Conservation (phyloP, 1,139 yeast species). For the Taphrina sp. region DNA sequence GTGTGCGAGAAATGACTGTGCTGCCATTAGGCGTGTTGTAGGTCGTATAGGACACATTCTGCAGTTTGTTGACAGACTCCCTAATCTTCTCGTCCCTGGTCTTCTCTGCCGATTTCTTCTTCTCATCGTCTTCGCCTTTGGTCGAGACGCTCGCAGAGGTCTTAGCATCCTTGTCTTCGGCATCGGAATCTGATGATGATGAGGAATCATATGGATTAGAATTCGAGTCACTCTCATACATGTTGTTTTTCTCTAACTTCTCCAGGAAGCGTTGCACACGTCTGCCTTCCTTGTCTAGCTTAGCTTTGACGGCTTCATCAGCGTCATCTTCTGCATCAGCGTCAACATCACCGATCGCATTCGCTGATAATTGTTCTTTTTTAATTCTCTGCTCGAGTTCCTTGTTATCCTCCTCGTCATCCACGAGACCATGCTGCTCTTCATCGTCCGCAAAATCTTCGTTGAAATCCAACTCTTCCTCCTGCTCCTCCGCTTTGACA, state of each 20-base stretch:
- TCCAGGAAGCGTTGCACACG: constrained; percentile 78
- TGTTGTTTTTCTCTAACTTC: constrained; percentile 82
- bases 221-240: constrained; percentile 87
- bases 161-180: constrained; percentile 28
- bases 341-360: constrained; percentile 63
- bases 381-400: constrained; percentile 85
- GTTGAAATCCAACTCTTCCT: constrained; percentile 89
- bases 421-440: constrained; percentile 97
- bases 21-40: constrained; percentile 27
- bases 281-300: constrained; percentile 88
- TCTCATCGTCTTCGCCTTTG: constrained; percentile 30
- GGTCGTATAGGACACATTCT: constrained; percentile 23
- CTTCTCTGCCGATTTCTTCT: constrained; percentile 25
- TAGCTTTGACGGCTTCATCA: constrained; percentile 63
- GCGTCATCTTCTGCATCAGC: constrained; percentile 55
- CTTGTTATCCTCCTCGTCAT: constrained; percentile 91
- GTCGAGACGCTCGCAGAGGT: constrained; percentile 20
- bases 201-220: constrained; percentile 48
- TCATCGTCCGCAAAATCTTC: constrained; percentile 99
- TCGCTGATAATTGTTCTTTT: constrained; percentile 84
- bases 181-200: constrained; percentile 29
- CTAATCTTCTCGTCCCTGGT: constrained; percentile 27
- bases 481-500: constrained; percentile 45
- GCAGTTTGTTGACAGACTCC: constrained; percentile 25
- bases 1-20: constrained; percentile 19